Base-by-base conservation (phyloP, 139 green algal species). In the Coccomyxa sp. region DNA sequence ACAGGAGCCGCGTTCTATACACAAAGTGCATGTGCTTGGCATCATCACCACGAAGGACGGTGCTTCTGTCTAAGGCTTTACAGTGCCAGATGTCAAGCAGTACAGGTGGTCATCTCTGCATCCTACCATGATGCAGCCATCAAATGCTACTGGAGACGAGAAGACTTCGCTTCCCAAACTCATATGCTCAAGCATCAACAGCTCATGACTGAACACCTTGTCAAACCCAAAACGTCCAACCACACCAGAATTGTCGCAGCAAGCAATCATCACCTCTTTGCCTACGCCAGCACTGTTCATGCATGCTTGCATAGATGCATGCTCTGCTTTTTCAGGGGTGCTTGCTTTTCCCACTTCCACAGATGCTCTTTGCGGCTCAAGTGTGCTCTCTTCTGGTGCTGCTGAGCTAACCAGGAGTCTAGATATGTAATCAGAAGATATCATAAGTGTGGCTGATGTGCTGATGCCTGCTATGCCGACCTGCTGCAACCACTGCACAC, bases 101-200 rank as follows among this genome's bases (percentile, higher is more conserved):
- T 91, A 91, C n/a, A 91, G 18, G 59, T 86, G 77, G 79, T 91
- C 87, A 21, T 91, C 86, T 4, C 88, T 79, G 84, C 86, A 89
- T 15, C 88, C 86, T 23, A 88, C 31, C 30, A 63, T 58, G 10
- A 88, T 13, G 11, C 13, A 0, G 27, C 14, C n/a, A 1, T 30
- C 75, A 15, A 75, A 66, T 18, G 82, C 81, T 16, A 82, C 78
- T 17, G 86, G 86, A 30, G 67, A 67, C 0, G 86, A 87, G 83
- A 90, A 91, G 51, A 83, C 13, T 15, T 87, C 81, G 63, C 63
- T 71, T 21, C 63, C 38, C 38, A 51, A 51, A 3, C 38, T 51
- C 7, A 51, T 51, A 51, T 7, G 38, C 38, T 51, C 38, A 7
- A 51, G 38, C 63, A 71, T 28, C 63, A 71, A 28, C 1, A 71